A percentile compares a stretch with the other conserved stretches of the same genome.
Conservation (phyloP, 176 grass and related monocot genomes). For the Eragrostis nindensis region DNA sequence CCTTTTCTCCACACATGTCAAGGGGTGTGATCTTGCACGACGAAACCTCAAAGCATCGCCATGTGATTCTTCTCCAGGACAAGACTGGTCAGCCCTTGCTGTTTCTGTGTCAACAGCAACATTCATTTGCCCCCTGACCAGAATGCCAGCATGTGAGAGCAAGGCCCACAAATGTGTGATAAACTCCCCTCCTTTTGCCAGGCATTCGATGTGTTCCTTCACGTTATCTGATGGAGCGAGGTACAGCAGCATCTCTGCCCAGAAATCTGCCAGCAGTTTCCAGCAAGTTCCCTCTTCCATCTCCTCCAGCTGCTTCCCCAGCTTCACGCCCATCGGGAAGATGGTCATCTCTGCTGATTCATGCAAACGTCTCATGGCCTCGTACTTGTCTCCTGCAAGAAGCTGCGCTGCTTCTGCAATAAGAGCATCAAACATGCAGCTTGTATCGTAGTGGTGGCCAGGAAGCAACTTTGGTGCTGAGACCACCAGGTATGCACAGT, state of each 20-base stretch:
- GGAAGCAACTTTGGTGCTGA: neutral
- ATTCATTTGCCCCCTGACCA: neutral
- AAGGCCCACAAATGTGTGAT: constrained; percentile 14
- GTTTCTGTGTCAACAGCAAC: neutral
- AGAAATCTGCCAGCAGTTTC: constrained; percentile 29
- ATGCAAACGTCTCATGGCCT: neutral
- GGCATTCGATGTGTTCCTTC: neutral
- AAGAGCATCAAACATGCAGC: neutral
- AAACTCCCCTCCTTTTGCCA: constrained; percentile 16
- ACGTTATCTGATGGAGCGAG: constrained; percentile 27
- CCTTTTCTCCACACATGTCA: neutral
- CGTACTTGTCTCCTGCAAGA: neutral
- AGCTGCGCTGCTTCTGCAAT: neutral
- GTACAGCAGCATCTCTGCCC: constrained; percentile 6
- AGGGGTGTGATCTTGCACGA: neutral
- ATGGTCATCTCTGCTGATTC: neutral
- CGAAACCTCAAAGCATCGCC: constrained; percentile 4
- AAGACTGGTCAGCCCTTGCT: neutral
- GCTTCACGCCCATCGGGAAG: neutral
- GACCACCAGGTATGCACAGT: constrained; percentile 13
- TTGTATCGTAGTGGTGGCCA: constrained; percentile 5
- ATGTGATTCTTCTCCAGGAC: neutral
- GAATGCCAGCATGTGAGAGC: constrained; percentile 15
- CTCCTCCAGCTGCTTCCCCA: constrained; percentile 7
- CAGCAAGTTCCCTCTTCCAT: neutral